phyloP scores from a whole-genome alignment of 768 basidiomycete genomes.

The Suillus plorans region DNA sequence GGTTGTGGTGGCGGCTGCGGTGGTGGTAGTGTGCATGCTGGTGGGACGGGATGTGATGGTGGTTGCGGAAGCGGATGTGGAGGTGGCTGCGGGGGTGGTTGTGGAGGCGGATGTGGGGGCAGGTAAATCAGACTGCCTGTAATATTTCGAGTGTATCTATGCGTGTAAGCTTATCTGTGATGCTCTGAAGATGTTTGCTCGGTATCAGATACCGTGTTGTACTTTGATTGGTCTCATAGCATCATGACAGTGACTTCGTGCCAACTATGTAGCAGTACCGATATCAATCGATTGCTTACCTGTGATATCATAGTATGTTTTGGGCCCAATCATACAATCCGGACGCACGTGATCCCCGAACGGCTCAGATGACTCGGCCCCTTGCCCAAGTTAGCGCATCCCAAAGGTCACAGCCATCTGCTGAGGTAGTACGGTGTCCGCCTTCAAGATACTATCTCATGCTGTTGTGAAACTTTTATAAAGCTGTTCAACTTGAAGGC shows the following conservation, averaged over 20 bases:
- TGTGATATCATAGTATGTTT: too few relatives aligned
- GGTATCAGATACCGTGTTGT: neutral
- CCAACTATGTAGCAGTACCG: neutral
- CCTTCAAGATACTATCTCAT: too few relatives aligned
- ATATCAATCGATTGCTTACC: neutral
- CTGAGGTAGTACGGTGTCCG: too few relatives aligned
- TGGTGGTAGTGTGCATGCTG: neutral
- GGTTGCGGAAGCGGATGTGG: conserved; percentile 27
- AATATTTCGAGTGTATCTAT: neutral
- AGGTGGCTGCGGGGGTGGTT: neutral
- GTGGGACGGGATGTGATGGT: neutral
- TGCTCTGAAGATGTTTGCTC: neutral
- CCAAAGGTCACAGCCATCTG: too few relatives aligned
- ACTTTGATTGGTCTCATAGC: neutral
- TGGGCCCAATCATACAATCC: too few relatives aligned
- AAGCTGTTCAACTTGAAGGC: too few relatives aligned
- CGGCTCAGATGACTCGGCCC: too few relatives aligned
- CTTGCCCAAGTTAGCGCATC: too few relatives aligned
- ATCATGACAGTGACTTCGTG: neutral
- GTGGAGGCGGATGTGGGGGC: neutral
- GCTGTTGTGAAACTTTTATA: too few relatives aligned
- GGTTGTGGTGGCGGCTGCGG: conserved; percentile 22
- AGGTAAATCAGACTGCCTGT: neutral
- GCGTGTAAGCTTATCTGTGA: neutral
- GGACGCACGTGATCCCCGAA: too few relatives aligned